These are phyloP conservation scores for Verbena officinalis DNA, from an alignment of 257 asterid genomes.

Conservation along the genomic window DNA sequence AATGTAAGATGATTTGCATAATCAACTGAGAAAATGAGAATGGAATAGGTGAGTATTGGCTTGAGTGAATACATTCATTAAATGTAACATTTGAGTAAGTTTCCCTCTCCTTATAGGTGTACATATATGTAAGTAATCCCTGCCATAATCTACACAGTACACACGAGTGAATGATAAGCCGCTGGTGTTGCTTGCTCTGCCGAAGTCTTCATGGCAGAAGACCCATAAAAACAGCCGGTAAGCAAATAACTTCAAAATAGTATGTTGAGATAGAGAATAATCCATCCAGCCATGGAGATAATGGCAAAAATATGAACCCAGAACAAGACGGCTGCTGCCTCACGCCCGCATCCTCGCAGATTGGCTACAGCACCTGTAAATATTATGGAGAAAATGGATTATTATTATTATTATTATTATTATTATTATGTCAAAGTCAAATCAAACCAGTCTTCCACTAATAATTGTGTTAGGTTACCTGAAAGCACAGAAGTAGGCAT, in stretches of 20 bases:
- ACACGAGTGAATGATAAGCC: slow-evolving; percentile 1
- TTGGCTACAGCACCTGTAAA: slow-evolving; percentile 91
- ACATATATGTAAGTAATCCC: not conserved
- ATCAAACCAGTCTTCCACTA: not conserved
- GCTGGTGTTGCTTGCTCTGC: slow-evolving; percentile 12
- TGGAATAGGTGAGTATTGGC: not conserved
- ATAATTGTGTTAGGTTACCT: too few species aligned
- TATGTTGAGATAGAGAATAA: slow-evolving; percentile 79
- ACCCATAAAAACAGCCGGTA: not conserved
- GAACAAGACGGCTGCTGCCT: slow-evolving; percentile 89
- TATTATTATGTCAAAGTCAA: too few species aligned
- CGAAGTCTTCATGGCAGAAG: not conserved
- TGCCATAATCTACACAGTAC: not conserved
- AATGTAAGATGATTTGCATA: not conserved
- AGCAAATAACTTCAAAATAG: slow-evolving; percentile 50
- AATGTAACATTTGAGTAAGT: not conserved
- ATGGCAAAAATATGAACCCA: slow-evolving; percentile 98
- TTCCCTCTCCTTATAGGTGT: not conserved
- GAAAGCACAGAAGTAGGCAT: slow-evolving; percentile 99
- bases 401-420: too few species aligned
- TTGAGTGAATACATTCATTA: not conserved
- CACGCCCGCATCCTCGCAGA: slow-evolving; percentile 96
- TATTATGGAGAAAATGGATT: too few species aligned
- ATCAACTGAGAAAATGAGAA: not conserved
- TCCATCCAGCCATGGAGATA: slow-evolving; percentile 98